Evolutionary conservation across 257 asterid species (phyloP), one percentile per base, ranked within the genome.

Genomic region (Penstemon newberryi): DNA sequence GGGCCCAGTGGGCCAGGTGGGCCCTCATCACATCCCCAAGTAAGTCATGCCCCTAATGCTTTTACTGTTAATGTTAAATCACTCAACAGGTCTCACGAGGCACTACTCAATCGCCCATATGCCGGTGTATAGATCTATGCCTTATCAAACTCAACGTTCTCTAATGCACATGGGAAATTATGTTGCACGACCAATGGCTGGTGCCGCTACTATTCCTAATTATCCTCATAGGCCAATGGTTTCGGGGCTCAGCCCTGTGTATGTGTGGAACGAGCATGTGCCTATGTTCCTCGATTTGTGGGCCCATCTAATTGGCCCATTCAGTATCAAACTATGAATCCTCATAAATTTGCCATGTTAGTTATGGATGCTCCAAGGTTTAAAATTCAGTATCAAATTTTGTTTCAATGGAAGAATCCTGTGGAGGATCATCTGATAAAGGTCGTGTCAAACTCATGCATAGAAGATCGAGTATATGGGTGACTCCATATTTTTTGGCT

Each of bases 41-140:
- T 25, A 25, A 25, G 71, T 37, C 7, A 38, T 50, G 50, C 47
- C 36, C 4, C 51, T 5, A 2, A 12, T n/a, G 66, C 44, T 50
- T 50, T 4, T 15, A 42, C 50, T 6, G 41, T 25, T 25, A 25
- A 25, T 25, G 33, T 25, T 25, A 25, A 49, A 42, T 53, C 73
- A 41, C 43, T 50, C 58, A 33, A 51, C 12, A 43, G 49, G 43
- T 50, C 72, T 73, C 56, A 41, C 19, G 68, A 40, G 33, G 33
- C 33, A 25, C 33, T 25, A 25, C 33, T 25, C 33, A 25, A 25
- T 25, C 33, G 33, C 33, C 33, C 33, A 15, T 25, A 25, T 25
- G 33, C 33, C 33, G 33, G 33, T 25, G 33, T 25, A 25, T 25
- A 2, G 33, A 1, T 2, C 33, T 25, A 25, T 25, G 46, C 67